Evolutionary conservation across 208 protist species (phyloP), one percentile per base, ranked within the genome.

Genomic region (Crithidia brevicula): DNA sequence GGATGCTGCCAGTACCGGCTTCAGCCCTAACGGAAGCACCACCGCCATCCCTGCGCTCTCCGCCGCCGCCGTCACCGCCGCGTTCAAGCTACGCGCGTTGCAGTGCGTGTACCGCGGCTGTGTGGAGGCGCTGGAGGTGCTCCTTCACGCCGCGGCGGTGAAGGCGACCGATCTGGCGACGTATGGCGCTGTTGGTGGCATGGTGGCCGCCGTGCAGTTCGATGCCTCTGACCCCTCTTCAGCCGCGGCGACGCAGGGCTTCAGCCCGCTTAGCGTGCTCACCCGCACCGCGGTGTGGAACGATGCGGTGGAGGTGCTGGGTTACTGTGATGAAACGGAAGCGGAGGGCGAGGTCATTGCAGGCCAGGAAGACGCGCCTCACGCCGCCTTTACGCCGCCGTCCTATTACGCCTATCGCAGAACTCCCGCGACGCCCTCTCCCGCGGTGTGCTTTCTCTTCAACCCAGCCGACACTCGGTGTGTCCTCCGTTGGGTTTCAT

Each of bases 91-190:
- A 27, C 69, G 61, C 33, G 28, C 20, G 15, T 13, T 64, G 46
- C 69, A 68, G 2, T 23, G 47, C 1, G 52, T 69, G 27, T 75
- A 69, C 60, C 69, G 54, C 27, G 43, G 62, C 53, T 68, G 69
- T 28, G 61, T 75, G 16, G 69, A 75, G 34, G 43, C 43, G 18
- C 61, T 75, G 46, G 69, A 68, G 28, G 54, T 75, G 40, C 69
- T 75, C 1, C 31, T 75, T 16, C 69, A 75, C 57, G 69, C 60
- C 9, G 69, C 69, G 1, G 69, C 69, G 11, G 40, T 75, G 54
- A 52, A 57, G 25, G 31, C 51, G 49, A 74, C 60, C 3, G 53
- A 38, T 23, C 22, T 27, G 9, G 13, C 40, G 3, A 7, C 45
- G 18, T 34, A 13, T 40, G 36, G 36, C 15, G 36, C 36, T 40